Conservation (phyloP, 1,284 basidiomycete species). For the Anthracocystis panici-leucophaei region DNA sequence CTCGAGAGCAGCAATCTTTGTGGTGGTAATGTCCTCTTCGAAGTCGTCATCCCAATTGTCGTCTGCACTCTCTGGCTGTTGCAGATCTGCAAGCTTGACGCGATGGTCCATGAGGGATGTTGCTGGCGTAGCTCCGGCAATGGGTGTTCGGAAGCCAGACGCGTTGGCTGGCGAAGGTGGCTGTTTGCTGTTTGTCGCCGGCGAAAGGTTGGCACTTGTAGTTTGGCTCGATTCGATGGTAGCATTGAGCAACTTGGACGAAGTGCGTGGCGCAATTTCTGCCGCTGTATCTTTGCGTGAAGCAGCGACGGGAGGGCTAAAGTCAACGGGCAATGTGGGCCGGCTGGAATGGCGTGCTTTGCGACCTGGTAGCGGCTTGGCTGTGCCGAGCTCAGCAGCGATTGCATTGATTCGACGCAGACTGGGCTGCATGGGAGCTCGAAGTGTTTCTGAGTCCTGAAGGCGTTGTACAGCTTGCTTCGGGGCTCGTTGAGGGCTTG, state of each 20-base stretch:
- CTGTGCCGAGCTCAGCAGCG: slow-evolving; percentile 41
- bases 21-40: slow-evolving; percentile 88
- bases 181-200: slow-evolving; percentile 14
- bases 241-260: slow-evolving; percentile 14
- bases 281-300: slow-evolving; percentile 8
- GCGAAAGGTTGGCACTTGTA: background rate
- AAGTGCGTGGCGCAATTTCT: slow-evolving; percentile 3
- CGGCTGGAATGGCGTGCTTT: slow-evolving; percentile 26
- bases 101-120: slow-evolving; percentile 55
- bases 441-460: slow-evolving; percentile 35
- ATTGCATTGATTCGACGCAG: slow-evolving; percentile 47
- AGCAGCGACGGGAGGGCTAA: slow-evolving; percentile 32
- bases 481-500: slow-evolving; percentile 87
- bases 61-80: slow-evolving; percentile 75
- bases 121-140: slow-evolving; percentile 52
- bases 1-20: slow-evolving; percentile 80
- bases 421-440: slow-evolving; percentile 43
- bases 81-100: slow-evolving; percentile 71
- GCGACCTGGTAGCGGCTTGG: slow-evolving; percentile 34
- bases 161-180: slow-evolving; percentile 26
- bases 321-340: slow-evolving; percentile 47
- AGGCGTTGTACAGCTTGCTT: slow-evolving; percentile 30
- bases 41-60: slow-evolving; percentile 99
- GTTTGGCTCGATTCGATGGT: background rate
- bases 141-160: slow-evolving; percentile 31